phyloP scores from a whole-genome alignment of 495 filamentous ascomycete species.

The Penicillium cinerascens region DNA sequence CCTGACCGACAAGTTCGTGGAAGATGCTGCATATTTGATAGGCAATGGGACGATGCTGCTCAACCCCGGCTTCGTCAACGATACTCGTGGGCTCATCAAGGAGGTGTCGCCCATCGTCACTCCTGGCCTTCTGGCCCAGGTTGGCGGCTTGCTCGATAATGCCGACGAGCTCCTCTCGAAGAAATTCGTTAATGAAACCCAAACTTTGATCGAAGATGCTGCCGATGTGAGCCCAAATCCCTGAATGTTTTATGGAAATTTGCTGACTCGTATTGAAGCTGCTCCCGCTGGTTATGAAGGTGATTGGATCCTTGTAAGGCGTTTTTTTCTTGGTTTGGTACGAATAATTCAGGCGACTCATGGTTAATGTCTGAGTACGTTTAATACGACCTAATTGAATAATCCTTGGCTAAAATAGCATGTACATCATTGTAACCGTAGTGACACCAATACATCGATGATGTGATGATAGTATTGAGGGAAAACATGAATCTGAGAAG shows the following conservation, averaged over 20 bases:
- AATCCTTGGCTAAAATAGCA: background rate
- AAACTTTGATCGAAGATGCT: slow-evolving; percentile 45
- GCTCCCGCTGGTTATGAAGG: slow-evolving; percentile 27
- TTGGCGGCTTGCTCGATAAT: slow-evolving; percentile 36
- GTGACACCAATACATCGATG: background rate
- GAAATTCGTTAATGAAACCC: slow-evolving; percentile 45
- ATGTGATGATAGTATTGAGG: background rate
- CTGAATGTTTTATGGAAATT: background rate
- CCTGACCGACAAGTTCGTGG: slow-evolving; percentile 18
- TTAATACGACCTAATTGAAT: slow-evolving; percentile 13
- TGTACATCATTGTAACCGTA: background rate
- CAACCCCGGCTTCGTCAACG: slow-evolving; percentile 39
- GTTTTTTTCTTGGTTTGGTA: background rate
- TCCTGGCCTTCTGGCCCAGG: slow-evolving; percentile 25
- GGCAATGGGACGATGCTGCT: slow-evolving; percentile 34
- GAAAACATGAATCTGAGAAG: background rate
- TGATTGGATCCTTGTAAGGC: slow-evolving; percentile 28
- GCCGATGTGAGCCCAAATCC: slow-evolving; percentile 41
- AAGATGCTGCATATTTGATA: slow-evolving; percentile 24
- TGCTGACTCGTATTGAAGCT: slow-evolving; percentile 21
- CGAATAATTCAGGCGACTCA: slow-evolving; percentile 6
- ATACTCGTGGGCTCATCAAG: slow-evolving; percentile 40
- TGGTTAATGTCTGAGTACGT: slow-evolving; percentile 11
- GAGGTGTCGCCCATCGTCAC: slow-evolving; percentile 38
- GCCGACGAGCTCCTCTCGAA: slow-evolving; percentile 38